Base-by-base conservation (phyloP, 139 green algal genomes). In the Picochlorum sp. region DNA sequence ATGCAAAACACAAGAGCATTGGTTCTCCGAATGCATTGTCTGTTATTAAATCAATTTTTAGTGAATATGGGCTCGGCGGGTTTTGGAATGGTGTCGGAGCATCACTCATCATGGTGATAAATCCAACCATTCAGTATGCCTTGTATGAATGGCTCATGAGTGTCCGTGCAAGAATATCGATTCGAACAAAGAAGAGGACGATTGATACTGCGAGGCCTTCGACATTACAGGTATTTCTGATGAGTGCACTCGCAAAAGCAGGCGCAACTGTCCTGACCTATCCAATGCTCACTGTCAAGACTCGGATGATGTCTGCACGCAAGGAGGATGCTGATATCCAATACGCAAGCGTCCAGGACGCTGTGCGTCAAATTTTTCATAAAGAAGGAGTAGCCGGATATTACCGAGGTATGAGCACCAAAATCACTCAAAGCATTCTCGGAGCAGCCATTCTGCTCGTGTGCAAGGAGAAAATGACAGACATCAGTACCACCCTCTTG, bases 231-330 rank as follows among this genome's bases (percentile, higher is more conserved):
- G 75, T 96, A 11, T 97, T 97, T 69, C 9, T 86, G 26, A 55
- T 94, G 20, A 85, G 74, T 4, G 83, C 90, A 1, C 16, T 95
- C 34, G 88, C 92, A 45, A 98, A 97, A 83, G 67, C 94, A 38
- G 88, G 88, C 0, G 88, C 92, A 13, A 97, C 92, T 11, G 55
- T 98, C 45, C 55, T 86, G 13, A 98, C 92, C 2, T 98, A 97
- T 70, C 92, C 92, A 3, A 66, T 98, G 76, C 79, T 96, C 54
- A 77, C 94, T 41, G 80, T 97, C 60, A 97, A 97, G 78, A 81
- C 77, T 49, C 65, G 86, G 20, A 73, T 95, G 67, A 83, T 90
- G 47, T 65, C 60, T 30, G 67, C 71, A 23, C 31, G 57, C 34
- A 76, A 72, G 49, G 51, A 50, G 11, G 57, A 82, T 74, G 67